Percentiles rank a stretch among this genome's conserved stretches.
phyloP scores from a whole-genome alignment of 176 grass and related monocot species.

The Hyparrhenia diplandra region DNA sequence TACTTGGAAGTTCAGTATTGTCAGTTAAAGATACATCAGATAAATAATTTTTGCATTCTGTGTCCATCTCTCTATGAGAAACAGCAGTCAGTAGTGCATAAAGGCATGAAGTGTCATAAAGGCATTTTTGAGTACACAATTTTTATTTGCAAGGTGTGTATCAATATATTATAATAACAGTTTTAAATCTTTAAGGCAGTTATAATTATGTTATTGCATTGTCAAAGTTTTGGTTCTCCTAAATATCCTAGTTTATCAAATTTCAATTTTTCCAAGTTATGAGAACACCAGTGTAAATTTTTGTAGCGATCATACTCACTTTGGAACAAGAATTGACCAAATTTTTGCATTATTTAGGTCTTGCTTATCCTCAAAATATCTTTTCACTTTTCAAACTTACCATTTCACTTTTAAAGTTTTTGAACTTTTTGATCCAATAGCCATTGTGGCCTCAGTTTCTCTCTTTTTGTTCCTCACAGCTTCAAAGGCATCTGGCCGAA shows the following conservation, averaged over 20 bases:
- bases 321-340: neutral
- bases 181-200: neutral
- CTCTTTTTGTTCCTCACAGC: conserved; percentile 46
- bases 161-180: neutral
- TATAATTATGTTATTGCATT: neutral
- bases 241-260: neutral
- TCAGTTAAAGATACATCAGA: neutral
- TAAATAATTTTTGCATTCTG: neutral
- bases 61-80: conserved; percentile 1
- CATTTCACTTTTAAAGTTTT: neutral
- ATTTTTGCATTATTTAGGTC: neutral
- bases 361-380: neutral
- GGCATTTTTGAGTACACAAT: neutral
- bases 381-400: neutral
- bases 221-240: neutral
- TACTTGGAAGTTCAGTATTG: conserved; percentile 25
- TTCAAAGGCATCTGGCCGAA: conserved; percentile 76
- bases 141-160: too few relatives aligned
- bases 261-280: neutral
- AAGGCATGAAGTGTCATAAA: too few relatives aligned
- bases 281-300: neutral
- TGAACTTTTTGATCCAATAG: neutral
- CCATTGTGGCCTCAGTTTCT: conserved; percentile 1
- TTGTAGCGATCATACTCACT: too few relatives aligned
- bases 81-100: neutral